Conservation (phyloP, 2,329 filamentous ascomycete species). For the Colletotrichum destructivum region DNA sequence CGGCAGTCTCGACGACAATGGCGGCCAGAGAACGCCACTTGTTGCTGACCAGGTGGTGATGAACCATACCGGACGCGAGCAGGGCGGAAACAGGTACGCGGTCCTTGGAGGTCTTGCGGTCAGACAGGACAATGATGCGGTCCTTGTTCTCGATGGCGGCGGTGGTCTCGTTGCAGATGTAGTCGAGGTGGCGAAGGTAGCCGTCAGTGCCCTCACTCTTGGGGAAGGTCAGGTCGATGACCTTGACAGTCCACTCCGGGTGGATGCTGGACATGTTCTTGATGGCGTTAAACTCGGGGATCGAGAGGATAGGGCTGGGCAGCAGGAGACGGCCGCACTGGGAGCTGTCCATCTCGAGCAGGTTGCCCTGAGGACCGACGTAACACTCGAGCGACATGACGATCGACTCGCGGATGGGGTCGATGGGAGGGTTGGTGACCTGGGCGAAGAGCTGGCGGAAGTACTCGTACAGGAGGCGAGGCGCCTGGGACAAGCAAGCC, state of each 20-base stretch:
- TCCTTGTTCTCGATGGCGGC: constrained; percentile 87
- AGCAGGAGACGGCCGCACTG: constrained; percentile 90
- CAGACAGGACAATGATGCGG: constrained; percentile 90
- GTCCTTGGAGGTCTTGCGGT: constrained; percentile 86
- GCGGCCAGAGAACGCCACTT: constrained; percentile 94
- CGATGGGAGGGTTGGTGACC: constrained; percentile 97
- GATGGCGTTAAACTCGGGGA: constrained; percentile 91
- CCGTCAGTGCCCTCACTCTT: constrained; percentile 87
- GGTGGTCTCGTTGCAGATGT: constrained; percentile 88
- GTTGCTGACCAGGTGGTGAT: constrained; percentile 95
- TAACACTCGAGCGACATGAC: constrained; percentile 99
- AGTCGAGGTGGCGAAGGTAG: constrained; percentile 89
- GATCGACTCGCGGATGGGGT: constrained; percentile 96
- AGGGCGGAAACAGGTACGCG: constrained; percentile 89
- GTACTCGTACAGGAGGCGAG: constrained; percentile 93
- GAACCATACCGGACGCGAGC: constrained; percentile 91
- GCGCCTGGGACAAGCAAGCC: constrained; percentile 90
- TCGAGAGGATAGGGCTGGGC: constrained; percentile 89
- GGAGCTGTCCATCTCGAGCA: constrained; percentile 91
- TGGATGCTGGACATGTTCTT: constrained; percentile 82
- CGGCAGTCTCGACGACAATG: constrained; percentile 90
- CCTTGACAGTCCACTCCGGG: constrained; percentile 88
- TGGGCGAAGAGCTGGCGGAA: constrained; percentile 98
- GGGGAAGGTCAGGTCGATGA: constrained; percentile 93
- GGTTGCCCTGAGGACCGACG: constrained; percentile 94